Percentiles rank a stretch among this genome's conserved stretches.
Evolutionary conservation across 2,329 filamentous ascomycete species (phyloP).

Genomic region (Dactylellina leptospora): DNA sequence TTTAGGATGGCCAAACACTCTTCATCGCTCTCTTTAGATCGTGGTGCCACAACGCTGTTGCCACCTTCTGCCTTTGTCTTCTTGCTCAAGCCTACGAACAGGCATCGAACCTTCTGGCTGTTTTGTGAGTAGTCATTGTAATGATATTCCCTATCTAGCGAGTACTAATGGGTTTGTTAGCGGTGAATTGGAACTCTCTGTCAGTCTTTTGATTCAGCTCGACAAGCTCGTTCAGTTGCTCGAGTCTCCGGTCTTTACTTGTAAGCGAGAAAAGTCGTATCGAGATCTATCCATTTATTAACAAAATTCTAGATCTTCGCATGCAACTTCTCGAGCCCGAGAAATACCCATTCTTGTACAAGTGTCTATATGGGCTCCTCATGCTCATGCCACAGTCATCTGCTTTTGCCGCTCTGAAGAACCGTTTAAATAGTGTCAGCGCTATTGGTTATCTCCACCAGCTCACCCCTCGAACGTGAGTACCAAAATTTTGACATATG

Average conservation of each 20-base stretch:
- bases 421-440: slow-evolving; percentile 94
- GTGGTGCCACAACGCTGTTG: slow-evolving; percentile 98
- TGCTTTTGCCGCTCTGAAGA: slow-evolving; percentile 95
- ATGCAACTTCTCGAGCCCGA: slow-evolving; percentile 95
- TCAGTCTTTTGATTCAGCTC: slow-evolving; percentile 98
- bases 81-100: slow-evolving; percentile 98
- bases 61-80: slow-evolving; percentile 93
- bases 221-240: slow-evolving; percentile 97
- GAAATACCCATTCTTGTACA: slow-evolving; percentile 92
- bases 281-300: no score
- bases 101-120: slow-evolving; percentile 92
- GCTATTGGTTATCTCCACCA: slow-evolving; percentile 90
- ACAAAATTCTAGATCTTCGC: slow-evolving; percentile 75
- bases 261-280: no score
- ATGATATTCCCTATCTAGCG: neutral
- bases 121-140: slow-evolving; percentile 73
- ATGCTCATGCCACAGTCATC: slow-evolving; percentile 99
- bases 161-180: slow-evolving; percentile 62
- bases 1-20: slow-evolving; percentile 87
- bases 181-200: slow-evolving; percentile 97
- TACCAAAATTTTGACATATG: slow-evolving; percentile 56
- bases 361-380: slow-evolving; percentile 93
- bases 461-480: slow-evolving; percentile 79
- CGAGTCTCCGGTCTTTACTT: slow-evolving; percentile 97
- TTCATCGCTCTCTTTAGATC: slow-evolving; percentile 94